Evolutionary conservation across 169 alveolate species (phyloP).

Genomic region (Prorocentrum cordatum): DNA sequence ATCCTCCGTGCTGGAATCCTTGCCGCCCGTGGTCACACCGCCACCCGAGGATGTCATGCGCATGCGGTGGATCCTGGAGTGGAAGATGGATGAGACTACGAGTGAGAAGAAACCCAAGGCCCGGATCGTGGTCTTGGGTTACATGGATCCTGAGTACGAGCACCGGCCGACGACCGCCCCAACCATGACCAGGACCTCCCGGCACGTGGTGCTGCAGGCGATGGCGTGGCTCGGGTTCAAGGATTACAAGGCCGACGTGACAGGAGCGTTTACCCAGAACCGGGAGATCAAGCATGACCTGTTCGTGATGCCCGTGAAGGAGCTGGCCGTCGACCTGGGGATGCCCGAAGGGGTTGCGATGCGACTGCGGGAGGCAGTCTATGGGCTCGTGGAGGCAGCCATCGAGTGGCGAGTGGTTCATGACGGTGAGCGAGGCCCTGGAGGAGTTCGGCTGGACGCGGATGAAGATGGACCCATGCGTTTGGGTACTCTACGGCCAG

Average conservation of each 20-base stretch:
- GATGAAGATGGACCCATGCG: background rate
- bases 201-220: background rate
- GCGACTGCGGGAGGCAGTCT: background rate
- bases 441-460: background rate
- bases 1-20: too few species aligned
- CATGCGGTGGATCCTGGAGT: conserved; percentile 11
- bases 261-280: background rate
- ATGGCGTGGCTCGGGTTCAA: background rate
- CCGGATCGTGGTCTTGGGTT: background rate
- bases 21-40: too few species aligned
- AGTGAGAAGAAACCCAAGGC: background rate
- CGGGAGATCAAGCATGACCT: background rate
- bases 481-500: background rate
- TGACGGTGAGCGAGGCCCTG: background rate
- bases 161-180: background rate
- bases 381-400: conserved; percentile 8
- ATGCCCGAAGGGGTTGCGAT: background rate
- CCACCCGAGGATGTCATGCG: too few species aligned
- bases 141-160: conserved; percentile 2
- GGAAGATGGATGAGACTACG: background rate
- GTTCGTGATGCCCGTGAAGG: background rate
- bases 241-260: background rate
- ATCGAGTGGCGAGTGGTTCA: background rate
- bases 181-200: background rate
- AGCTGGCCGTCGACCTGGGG: background rate